These are phyloP conservation scores for Ophiostoma sp. DNA, from an alignment of 2,329 filamentous ascomycete species.

Conservation along the genomic window DNA sequence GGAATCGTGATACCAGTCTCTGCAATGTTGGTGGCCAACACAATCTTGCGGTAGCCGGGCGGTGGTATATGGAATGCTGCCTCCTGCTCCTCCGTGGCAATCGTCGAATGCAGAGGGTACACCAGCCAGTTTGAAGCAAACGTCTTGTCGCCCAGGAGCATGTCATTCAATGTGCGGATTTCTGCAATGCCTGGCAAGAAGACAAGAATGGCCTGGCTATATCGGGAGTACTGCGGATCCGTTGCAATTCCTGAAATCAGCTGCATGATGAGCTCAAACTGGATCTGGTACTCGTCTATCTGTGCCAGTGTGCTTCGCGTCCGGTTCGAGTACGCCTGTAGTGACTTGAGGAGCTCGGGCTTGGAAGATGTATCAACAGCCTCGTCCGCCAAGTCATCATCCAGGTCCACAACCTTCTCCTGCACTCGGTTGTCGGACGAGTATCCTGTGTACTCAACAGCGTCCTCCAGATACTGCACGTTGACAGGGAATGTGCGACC, in stretches of 20 bases:
- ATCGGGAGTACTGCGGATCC: conserved; percentile 59
- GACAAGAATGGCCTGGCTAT: conserved; percentile 86
- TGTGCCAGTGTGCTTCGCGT: conserved; percentile 70
- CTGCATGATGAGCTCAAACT: conserved; percentile 78
- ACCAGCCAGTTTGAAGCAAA: conserved; percentile 78
- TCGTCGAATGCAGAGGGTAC: conserved; percentile 87
- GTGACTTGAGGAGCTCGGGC: conserved; percentile 55
- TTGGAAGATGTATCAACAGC: conserved; percentile 47
- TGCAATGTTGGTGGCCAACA: conserved; percentile 94
- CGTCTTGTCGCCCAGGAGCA: conserved; percentile 67
- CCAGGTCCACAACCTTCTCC: conserved; percentile 56
- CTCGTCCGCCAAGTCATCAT: conserved; percentile 54
- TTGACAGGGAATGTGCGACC: conserved; percentile 90
- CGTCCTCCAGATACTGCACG: conserved; percentile 85
- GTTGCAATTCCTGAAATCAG: conserved; percentile 71
- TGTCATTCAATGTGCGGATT: conserved; percentile 81
- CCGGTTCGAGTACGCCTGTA: conserved; percentile 67
- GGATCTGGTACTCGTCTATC: conserved; percentile 86
- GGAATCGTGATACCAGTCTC: conserved; percentile 98
- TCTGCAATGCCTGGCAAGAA: conserved; percentile 94
- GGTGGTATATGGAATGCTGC: conserved; percentile 84
- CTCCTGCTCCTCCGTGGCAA: conserved; percentile 94
- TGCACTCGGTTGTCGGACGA: conserved; percentile 46
- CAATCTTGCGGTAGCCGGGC: conserved; percentile 78
- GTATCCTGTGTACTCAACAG: conserved; percentile 79